Evolutionary conservation across 164 flowering plant species (phyloP), one percentile per base, ranked within the genome.

Genomic region (Saururus chinensis): DNA sequence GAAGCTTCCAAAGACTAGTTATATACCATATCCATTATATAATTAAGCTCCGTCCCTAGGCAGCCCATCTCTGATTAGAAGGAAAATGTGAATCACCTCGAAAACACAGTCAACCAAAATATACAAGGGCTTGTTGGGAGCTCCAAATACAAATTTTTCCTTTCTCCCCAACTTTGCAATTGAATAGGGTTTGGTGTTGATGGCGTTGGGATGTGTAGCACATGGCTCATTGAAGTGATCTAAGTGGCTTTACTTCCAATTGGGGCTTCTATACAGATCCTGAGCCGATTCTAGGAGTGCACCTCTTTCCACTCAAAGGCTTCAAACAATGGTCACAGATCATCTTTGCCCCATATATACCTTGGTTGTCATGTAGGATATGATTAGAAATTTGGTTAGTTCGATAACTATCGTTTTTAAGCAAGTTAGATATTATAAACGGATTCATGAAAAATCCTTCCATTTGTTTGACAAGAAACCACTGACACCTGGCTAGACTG

Each of bases 201-300:
- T 58, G 35, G 60, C 66, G 54, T 70, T 42, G 72, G 72, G 49
- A 63, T 40, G 59, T 56, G 72, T 40, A 45, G 60, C 68, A 64
- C 60, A 57, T 68, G 68, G 37, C 6, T 30, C 30, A n/a, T n/a
- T n/a, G n/a, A n/a, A n/a, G 20, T 7, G 35, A 23, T 59, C 60
- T 40, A 66, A 62, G 57, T 59, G 59, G 57, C 72, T 74, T 71
- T 65, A 51, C 70, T 68, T 68, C 68, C 65, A 64, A 60, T 62
- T 63, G 59, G 60, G 48, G 57, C 41, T 4, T 30, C 25, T 25
- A 8, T 25, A 56, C 20, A 35, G n/a, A 58, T 58, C 48, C 21
- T 58, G 10, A 3, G 45, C 45, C 40, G 20, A 58, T 35, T 21
- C 16, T n/a, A 4, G 25, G 20, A 4, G 9, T 26, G 40, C 37